Evolutionary conservation across 805 yeast genomes (phyloP).

Genomic region (Hanseniaspora thailandica): DNA sequence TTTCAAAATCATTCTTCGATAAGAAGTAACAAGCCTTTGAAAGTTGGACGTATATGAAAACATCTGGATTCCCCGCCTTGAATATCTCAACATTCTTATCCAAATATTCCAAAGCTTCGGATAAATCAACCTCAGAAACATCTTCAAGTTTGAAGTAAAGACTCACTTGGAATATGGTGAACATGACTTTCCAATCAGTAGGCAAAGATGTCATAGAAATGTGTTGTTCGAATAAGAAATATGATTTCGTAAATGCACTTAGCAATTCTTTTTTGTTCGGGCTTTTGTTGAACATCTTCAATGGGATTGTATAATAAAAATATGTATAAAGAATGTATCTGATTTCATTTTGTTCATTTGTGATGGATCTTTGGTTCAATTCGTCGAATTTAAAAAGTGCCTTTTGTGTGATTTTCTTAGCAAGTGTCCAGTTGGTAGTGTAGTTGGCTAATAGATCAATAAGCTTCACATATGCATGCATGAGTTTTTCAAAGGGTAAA

Average conservation of each 20-base stretch:
- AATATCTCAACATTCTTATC: not conserved
- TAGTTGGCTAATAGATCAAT: slow-evolving; percentile 24
- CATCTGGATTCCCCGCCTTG: not conserved
- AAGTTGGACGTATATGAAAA: not conserved
- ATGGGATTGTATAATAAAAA: not conserved
- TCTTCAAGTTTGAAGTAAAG: not conserved
- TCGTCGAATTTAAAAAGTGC: not conserved
- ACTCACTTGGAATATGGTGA: not conserved
- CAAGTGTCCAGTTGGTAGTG: slow-evolving; percentile 18
- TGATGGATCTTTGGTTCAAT: not conserved
- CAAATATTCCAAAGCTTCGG: not conserved
- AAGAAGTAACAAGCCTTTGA: not conserved
- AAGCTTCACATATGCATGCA: slow-evolving; percentile 23
- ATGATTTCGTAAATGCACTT: not conserved
- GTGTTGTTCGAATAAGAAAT: not conserved
- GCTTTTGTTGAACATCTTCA: not conserved
- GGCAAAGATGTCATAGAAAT: not conserved
- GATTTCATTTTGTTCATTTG: not conserved
- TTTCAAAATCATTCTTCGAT: not conserved
- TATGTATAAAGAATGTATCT: not conserved
- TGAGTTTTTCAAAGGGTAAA: slow-evolving; percentile 22
- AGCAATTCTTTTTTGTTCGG: not conserved
- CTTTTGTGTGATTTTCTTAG: not conserved
- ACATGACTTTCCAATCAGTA: not conserved
- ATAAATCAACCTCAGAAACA: not conserved